Conservation (phyloP, 208 protist species). For the Crithidia brevicula region DNA sequence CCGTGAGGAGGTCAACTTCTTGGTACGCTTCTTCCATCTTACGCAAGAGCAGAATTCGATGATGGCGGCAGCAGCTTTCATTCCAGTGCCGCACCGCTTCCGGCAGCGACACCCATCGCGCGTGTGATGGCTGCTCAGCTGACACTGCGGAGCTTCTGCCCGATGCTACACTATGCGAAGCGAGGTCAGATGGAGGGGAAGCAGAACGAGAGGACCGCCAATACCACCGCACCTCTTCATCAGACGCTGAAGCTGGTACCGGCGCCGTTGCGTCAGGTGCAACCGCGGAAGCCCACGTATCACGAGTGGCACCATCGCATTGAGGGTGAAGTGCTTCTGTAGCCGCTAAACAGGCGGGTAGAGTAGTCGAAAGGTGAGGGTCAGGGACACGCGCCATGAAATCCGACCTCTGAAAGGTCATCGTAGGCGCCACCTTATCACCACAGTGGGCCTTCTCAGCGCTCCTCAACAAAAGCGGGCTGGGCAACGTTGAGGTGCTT, state of each 20-base stretch:
- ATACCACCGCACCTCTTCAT: constrained; percentile 23
- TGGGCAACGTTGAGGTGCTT: neutral
- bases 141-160: too few relatives aligned
- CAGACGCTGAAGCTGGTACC: neutral
- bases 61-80: constrained; percentile 19
- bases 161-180: too few relatives aligned
- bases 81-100: constrained; percentile 30
- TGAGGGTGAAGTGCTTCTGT: too few relatives aligned
- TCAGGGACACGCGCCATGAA: constrained; percentile 28
- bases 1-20: constrained; percentile 51
- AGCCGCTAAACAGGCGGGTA: too few relatives aligned
- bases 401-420: constrained; percentile 19
- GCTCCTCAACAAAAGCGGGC: too few relatives aligned
- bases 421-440: too few relatives aligned
- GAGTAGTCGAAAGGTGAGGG: neutral
- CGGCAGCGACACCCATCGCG: constrained; percentile 17
- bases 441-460: too few relatives aligned
- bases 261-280: neutral
- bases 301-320: too few relatives aligned
- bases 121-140: neutral
- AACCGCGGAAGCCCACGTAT: too few relatives aligned
- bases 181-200: neutral
- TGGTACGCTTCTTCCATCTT: constrained; percentile 35
- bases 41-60: constrained; percentile 38
- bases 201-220: constrained; percentile 15